Evolutionary conservation across 371 early-diverging fungal genomes (phyloP).

Genomic region (Encephalitozoon hellem): DNA sequence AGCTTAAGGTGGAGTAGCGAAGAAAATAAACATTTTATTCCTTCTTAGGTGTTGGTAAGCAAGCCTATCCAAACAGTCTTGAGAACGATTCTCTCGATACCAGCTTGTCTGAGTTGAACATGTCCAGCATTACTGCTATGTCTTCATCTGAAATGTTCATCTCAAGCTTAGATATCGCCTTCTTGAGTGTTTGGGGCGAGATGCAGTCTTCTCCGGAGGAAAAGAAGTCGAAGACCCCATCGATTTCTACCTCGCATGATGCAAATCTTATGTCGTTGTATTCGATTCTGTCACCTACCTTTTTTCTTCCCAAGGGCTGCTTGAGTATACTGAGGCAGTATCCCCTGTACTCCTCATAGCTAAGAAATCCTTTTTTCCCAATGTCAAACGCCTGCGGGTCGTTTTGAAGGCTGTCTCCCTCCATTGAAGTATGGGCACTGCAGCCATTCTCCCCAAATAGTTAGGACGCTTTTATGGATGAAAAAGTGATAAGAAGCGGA

Average conservation of each 20-base stretch:
- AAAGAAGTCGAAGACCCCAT: slow-evolving; percentile 6
- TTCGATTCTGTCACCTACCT: not conserved
- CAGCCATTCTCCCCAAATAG: not conserved
- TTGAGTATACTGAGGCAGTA: not conserved
- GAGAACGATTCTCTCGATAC: not conserved
- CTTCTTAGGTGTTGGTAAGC: too few species aligned
- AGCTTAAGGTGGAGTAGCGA: not conserved
- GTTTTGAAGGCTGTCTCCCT: not conserved
- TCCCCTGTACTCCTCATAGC: slow-evolving; percentile 5
- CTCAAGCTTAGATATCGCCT: not conserved
- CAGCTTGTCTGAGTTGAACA: not conserved
- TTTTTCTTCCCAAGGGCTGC: not conserved
- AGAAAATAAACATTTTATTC: not conserved
- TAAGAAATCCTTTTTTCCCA: slow-evolving; percentile 26
- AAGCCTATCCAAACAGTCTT: not conserved
- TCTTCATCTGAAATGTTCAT: not conserved
- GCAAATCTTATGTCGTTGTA: not conserved
- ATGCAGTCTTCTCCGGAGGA: not conserved
- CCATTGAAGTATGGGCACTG: not conserved
- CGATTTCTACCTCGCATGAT: not conserved
- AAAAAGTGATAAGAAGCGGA: not conserved
- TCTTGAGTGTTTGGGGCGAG: not conserved
- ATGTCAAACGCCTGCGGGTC: slow-evolving; percentile 14
- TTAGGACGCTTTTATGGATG: not conserved
- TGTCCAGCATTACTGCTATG: not conserved